Base-by-base conservation (phyloP, 805 yeast genomes). In the Spathaspora sp. region DNA sequence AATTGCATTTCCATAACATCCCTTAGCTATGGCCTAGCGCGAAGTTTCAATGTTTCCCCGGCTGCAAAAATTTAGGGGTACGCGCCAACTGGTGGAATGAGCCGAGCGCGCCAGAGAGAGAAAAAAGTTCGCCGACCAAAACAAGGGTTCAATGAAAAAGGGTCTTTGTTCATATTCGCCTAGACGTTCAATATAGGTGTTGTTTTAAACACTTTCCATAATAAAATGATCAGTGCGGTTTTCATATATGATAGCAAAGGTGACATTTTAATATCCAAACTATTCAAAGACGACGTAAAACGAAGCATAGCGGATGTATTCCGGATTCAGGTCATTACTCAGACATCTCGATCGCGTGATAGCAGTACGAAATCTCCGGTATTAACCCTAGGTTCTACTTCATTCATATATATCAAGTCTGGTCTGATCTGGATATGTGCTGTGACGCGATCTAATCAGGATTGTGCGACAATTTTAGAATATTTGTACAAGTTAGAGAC, bases 381-480 rank as follows among this genome's bases (percentile, higher is more conserved):
- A 40, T 70, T 93, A 44, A 94, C 98, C 0, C 70, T 94, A 44
- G 98, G 98, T 1, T 89, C 96, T 0, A 94, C 98, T 0, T 86
- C 97, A 0, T 94, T 93, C 63, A 77, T 90, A 49, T 92, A 90
- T 62, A 84, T 89, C 46, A 81, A 81, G 56, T 73, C 78, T 28
- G 76, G 76, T 12, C 72, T 77, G 48, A 59, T 93, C 14, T 94
- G 96, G 87, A 60, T 90, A 8, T 96, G 92, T 10, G 96, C 92
- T 0, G 91, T 92, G n/a, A 82, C 96, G 0, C 79, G 97, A 55
- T 85, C 90, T 43, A 94, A 93, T 63, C 89, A 86, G 38, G 97
- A 93, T 64, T 91, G 92, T 32, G 81, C 91, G 1, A 66, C 83
- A 3, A 80, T 92, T 1, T 81, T 91, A 62, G 97, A 93, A 70